Base-by-base conservation (phyloP, 306 rosid species). In the Fagus crenata region DNA sequence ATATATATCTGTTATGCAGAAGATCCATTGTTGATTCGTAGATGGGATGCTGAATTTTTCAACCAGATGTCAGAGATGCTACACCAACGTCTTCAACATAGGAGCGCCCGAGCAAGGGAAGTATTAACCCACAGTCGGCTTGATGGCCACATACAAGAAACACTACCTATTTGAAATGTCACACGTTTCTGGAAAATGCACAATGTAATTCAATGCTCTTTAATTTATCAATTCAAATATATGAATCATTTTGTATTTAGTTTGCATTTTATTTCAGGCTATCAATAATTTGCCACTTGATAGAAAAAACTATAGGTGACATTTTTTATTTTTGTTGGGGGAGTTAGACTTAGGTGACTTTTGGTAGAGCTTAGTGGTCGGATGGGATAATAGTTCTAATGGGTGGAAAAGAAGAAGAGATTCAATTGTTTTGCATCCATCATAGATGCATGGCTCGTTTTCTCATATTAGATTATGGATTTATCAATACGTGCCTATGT, bases 1-100 rank as follows among this genome's bases (percentile, higher is more conserved):
- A 92, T 96, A 73, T 96, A 96, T 53, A 91, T 96, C 3, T 96
- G 99, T 76, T 96, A 92, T 55, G 99, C 99, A n/a, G 99, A 89
- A 84, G 97, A 96, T 82, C 99, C 99, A 13, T 77, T 85, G 78
- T 82, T 92, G 81, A 96, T 96, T 78, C 93, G 80, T n/a, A 80
- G 92, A 86, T 96, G 99, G 99, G 99, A 96, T 70, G 69, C 92
- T 18, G 98, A 91, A 61, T 92, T 96, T 84, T 96, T 92, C 88
- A 84, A 87, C 88, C 98, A 92, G 77, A 83, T 96, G 84, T 96
- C 99, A 0, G 98, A 96, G 87, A 96, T 87, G 81, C 84, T 96
- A 14, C 99, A 96, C 85, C 96, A 89, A 37, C 86, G 99, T 40
- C 99, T 96, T 80, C 98, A 96, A 67, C 79, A 92, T 72, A 73